Conservation (phyloP, 352 stramenopile species). For the Globisporangium parvum region DNA sequence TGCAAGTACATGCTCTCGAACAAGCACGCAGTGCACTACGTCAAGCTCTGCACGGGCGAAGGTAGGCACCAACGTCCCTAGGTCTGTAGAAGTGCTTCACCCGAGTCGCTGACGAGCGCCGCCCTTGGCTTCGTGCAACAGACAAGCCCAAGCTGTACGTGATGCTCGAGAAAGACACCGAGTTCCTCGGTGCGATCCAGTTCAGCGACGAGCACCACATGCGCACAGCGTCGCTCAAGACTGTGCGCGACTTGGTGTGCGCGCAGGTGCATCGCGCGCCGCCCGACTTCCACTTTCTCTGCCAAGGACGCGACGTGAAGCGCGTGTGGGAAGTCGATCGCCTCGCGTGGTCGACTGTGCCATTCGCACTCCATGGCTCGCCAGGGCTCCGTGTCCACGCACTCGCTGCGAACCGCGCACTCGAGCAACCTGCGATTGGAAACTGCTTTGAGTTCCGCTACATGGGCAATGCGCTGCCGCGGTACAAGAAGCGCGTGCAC, state of each 20-base stretch:
- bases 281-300: slow-evolving; percentile 43
- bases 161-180: slow-evolving; percentile 50
- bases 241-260: slow-evolving; percentile 43
- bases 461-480: slow-evolving; percentile 48
- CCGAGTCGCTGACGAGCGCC: neutral
- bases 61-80: no score
- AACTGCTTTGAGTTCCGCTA: slow-evolving; percentile 58
- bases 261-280: slow-evolving; percentile 32
- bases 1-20: slow-evolving; percentile 53
- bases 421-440: slow-evolving; percentile 21
- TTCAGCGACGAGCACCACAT: slow-evolving; percentile 52
- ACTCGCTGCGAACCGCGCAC: slow-evolving; percentile 29
- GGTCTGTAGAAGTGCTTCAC: no score
- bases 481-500: slow-evolving; percentile 55
- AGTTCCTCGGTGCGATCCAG: slow-evolving; percentile 53
- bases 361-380: slow-evolving; percentile 50
- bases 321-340: slow-evolving; percentile 50
- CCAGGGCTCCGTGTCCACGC: slow-evolving; percentile 34
- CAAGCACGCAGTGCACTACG: slow-evolving; percentile 48
- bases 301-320: slow-evolving; percentile 41
- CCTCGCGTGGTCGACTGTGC: slow-evolving; percentile 47
- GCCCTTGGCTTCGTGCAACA: slow-evolving; percentile 1
- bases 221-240: slow-evolving; percentile 36
- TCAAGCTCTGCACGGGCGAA: slow-evolving; percentile 57
- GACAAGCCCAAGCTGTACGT: slow-evolving; percentile 62